Conservation (phyloP, 2,329 filamentous ascomycete species). For the Aspergillus terreus region DNA sequence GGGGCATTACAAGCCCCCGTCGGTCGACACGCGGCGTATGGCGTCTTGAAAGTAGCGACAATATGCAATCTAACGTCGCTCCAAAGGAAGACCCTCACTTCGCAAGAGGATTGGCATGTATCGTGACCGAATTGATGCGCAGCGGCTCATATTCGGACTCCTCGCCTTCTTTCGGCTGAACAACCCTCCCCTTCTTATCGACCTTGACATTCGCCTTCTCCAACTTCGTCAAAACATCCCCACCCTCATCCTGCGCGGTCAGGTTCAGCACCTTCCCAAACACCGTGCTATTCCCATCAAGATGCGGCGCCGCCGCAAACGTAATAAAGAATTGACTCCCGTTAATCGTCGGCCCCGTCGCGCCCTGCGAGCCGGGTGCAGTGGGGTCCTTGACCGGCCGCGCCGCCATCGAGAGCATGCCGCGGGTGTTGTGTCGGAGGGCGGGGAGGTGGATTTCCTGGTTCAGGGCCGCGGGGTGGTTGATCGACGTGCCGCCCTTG, state of each 20-base stretch:
- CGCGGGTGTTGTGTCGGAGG: slow-evolving; percentile 54
- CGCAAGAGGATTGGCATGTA: slow-evolving; percentile 65
- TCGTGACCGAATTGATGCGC: slow-evolving; percentile 53
- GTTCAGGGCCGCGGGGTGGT: slow-evolving; percentile 50
- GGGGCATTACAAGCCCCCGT: no score
- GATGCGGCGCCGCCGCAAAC: slow-evolving; percentile 58
- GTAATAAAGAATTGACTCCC: slow-evolving; percentile 64
- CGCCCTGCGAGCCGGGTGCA: slow-evolving; percentile 45
- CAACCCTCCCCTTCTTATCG: slow-evolving; percentile 60
- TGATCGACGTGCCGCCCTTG: slow-evolving; percentile 57
- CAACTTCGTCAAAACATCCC: slow-evolving; percentile 45
- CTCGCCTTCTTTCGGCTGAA: slow-evolving; percentile 39
- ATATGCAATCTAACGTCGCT: no score
- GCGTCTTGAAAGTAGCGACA: neutral
- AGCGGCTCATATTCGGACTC: slow-evolving; percentile 47
- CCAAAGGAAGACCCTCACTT: slow-evolving; percentile 33
- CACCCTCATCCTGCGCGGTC: slow-evolving; percentile 42
- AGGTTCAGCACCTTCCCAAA: slow-evolving; percentile 58
- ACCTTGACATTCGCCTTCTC: slow-evolving; percentile 58
- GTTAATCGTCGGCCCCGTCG: slow-evolving; percentile 42
- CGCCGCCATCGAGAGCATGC: slow-evolving; percentile 58
- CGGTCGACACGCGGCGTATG: no score
- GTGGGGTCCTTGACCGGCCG: slow-evolving; percentile 43
- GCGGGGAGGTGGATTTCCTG: slow-evolving; percentile 60
- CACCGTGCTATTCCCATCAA: slow-evolving; percentile 65